A percentile compares a stretch with the other conserved stretches of the same genome.
These are phyloP conservation scores for Phytophthora capsici DNA, from an alignment of 352 stramenopile species.

Conservation along the genomic window DNA sequence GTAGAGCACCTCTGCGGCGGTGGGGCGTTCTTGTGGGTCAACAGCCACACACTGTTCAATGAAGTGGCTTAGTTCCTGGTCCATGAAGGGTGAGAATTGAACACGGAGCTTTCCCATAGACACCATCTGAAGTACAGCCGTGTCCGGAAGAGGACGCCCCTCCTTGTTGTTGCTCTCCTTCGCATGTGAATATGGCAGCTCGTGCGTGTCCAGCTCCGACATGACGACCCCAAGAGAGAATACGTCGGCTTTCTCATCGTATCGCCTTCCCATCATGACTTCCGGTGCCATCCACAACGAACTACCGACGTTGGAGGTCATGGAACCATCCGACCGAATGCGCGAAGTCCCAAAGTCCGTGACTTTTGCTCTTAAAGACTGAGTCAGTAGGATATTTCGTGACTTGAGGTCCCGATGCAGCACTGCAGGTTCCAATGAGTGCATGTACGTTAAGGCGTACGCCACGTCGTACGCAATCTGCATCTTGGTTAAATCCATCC, in stretches of 20 bases:
- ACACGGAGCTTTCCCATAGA: constrained; percentile 39
- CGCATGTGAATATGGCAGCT: constrained; percentile 32
- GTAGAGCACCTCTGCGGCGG: constrained; percentile 38
- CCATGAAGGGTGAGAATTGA: constrained; percentile 29
- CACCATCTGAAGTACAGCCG: constrained; percentile 48
- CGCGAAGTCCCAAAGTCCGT: background rate
- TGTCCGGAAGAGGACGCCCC: constrained; percentile 27
- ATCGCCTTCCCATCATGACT: background rate
- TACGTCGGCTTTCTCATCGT: background rate
- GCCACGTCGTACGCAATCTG: background rate
- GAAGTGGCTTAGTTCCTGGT: constrained; percentile 13
- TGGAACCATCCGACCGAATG: background rate
- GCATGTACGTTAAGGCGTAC: background rate
- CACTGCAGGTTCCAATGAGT: background rate
- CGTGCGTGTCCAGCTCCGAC: constrained; percentile 38
- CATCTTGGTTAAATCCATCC: background rate
- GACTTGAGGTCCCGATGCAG: background rate
- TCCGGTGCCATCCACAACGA: background rate
- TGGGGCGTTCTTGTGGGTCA: constrained; percentile 24
- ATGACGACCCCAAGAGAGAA: background rate
- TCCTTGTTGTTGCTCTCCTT: constrained; percentile 14
- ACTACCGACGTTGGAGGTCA: background rate
- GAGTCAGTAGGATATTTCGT: background rate
- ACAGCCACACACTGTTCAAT: constrained; percentile 34
- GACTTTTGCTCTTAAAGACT: background rate